These are phyloP conservation scores for Truncatella angustata DNA, from an alignment of 2,329 filamentous ascomycete genomes.

Conservation along the genomic window DNA sequence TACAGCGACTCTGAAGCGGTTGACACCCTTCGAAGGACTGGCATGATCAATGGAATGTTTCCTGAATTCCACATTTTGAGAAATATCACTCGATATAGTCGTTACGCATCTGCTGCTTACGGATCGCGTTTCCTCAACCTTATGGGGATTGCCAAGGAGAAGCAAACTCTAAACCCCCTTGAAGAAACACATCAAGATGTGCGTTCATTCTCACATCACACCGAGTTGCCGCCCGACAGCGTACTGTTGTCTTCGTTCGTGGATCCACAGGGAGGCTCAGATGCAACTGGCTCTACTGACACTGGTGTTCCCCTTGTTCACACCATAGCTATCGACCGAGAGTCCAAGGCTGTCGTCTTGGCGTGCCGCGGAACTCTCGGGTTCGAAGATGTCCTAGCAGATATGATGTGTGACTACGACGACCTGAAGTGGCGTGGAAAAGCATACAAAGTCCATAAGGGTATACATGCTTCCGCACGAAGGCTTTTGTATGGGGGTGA, in stretches of 20 bases:
- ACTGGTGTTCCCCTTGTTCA: conserved; percentile 70
- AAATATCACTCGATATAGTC: conserved; percentile 64
- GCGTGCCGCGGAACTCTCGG: conserved; percentile 70
- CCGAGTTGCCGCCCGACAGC: conserved; percentile 54
- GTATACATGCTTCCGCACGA: conserved; percentile 69
- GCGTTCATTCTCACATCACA: conserved; percentile 63
- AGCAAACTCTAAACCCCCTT: conserved; percentile 39
- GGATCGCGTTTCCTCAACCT: conserved; percentile 62
- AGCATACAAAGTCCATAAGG: conserved; percentile 70
- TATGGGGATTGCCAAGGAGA: conserved; percentile 57
- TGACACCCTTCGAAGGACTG: conserved; percentile 47
- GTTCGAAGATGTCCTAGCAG: conserved; percentile 71
- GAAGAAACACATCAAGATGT: conserved; percentile 58
- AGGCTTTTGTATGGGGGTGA: conserved; percentile 67
- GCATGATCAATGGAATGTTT: conserved; percentile 57
- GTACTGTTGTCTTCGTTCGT: conserved; percentile 69
- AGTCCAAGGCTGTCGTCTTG: conserved; percentile 70
- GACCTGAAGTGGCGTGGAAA: conserved; percentile 62
- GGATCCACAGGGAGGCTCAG: conserved; percentile 65
- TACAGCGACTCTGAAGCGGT: conserved; percentile 49
- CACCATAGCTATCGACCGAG: conserved; percentile 70
- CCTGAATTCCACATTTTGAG: conserved; percentile 57
- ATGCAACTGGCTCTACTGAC: conserved; percentile 61
- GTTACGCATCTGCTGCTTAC: conserved; percentile 66
- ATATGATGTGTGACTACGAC: conserved; percentile 74